A percentile compares a stretch with the other conserved stretches of the same genome.
Evolutionary conservation across 306 rosid species (phyloP).

Genomic region (Delonix regia): DNA sequence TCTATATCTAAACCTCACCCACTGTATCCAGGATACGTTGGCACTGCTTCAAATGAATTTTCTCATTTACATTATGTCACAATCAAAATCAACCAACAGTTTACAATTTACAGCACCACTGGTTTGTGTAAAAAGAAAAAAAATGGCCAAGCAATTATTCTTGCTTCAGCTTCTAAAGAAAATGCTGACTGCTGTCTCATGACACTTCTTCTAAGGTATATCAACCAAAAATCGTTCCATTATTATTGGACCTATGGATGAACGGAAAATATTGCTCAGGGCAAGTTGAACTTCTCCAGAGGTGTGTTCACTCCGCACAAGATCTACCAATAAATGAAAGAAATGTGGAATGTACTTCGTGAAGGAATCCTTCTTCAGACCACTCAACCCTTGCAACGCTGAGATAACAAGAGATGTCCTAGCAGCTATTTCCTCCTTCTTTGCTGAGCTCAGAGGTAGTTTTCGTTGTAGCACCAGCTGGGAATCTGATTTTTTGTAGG

Average conservation of each 20-base stretch:
- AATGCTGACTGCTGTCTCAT: conserved; percentile 35
- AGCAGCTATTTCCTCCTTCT: conserved; percentile 90
- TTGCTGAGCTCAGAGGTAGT: conserved; percentile 77
- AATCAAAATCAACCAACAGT: conserved; percentile 30
- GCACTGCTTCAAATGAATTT: conserved; percentile 34
- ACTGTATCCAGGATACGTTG: not conserved
- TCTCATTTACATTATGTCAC: conserved; percentile 50
- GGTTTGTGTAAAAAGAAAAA: conserved; percentile 1
- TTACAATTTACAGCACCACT: conserved; percentile 21
- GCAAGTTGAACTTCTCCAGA: conserved; percentile 91
- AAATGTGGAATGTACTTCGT: conserved; percentile 65
- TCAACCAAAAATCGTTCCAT: conserved; percentile 48
- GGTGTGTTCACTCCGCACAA: conserved; percentile 82
- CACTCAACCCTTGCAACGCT: conserved; percentile 68
- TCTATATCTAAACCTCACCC: not conserved
- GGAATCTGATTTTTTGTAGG: conserved; percentile 41
- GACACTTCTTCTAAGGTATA: conserved; percentile 30
- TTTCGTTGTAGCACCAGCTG: conserved; percentile 55
- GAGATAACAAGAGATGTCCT: conserved; percentile 74
- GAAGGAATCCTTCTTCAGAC: conserved; percentile 64
- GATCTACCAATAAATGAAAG: conserved; percentile 87
- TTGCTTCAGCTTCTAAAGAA: conserved; percentile 35
- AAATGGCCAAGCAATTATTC: conserved; percentile 31
- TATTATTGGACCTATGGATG: conserved; percentile 82
- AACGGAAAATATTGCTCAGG: conserved; percentile 75